phyloP scores from a whole-genome alignment of 306 rosid species.

The Medicago ruthenica region DNA sequence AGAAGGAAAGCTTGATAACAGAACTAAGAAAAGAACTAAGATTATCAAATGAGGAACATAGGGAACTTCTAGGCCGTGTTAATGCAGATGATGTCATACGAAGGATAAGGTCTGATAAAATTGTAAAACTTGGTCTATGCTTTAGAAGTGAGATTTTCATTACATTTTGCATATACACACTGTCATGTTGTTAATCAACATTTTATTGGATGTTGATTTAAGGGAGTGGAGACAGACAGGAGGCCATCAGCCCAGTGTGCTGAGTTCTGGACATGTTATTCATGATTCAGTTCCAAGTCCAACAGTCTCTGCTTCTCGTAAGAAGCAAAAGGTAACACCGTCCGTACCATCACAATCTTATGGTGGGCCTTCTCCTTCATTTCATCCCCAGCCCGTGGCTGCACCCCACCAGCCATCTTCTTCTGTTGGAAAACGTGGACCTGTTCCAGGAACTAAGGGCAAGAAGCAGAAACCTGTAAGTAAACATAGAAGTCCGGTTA shows the following conservation, averaged over 20 bases:
- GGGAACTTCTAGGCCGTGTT: conserved; percentile 89
- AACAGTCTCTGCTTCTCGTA: conserved; percentile 86
- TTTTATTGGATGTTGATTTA: conserved; percentile 38
- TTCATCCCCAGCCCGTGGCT: conserved; percentile 69
- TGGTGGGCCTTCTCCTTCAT: conserved; percentile 76
- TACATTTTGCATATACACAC: conserved; percentile 26
- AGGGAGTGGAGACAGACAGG: conserved; percentile 98
- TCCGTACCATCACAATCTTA: conserved; percentile 78
- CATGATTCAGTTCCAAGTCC: conserved; percentile 87
- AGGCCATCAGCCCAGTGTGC: conserved; percentile 72
- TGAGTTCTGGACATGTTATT: conserved; percentile 61
- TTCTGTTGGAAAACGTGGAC: conserved; percentile 74
- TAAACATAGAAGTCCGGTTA: conserved; percentile 33
- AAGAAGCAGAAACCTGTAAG: conserved; percentile 91
- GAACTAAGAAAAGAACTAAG: conserved; percentile 93
- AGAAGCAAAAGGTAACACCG: conserved; percentile 75
- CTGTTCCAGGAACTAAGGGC: conserved; percentile 73
- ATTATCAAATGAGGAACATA: conserved; percentile 92
- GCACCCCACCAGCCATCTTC: conserved; percentile 88
- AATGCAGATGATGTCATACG: conserved; percentile 87
- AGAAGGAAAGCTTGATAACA: conserved; percentile 88
- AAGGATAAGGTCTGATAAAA: conserved; percentile 74
- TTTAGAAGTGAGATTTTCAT: conserved; percentile 31
- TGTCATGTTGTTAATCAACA: conserved; percentile 41
- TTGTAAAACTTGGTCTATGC: conserved; percentile 30